Evolutionary conservation across 768 basidiomycete species (phyloP).

Genomic region (Boletus reticulatus): DNA sequence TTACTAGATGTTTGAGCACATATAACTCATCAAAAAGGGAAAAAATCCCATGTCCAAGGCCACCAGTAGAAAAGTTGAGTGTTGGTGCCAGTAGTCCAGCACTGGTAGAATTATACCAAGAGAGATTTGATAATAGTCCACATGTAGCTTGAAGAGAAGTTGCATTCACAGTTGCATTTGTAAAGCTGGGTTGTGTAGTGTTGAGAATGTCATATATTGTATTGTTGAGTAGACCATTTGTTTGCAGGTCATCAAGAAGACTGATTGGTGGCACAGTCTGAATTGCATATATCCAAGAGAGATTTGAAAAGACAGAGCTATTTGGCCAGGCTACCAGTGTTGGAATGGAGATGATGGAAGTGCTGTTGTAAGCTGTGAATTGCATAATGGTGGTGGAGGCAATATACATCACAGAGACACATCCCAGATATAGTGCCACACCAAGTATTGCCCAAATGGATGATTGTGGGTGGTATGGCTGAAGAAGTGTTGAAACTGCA

Average conservation of each 20-base stretch:
- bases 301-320: background rate
- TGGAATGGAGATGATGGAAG: background rate
- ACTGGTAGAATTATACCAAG: background rate
- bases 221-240: constrained; percentile 9
- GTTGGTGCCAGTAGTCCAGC: background rate
- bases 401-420: constrained; percentile 20
- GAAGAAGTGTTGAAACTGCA: constrained; percentile 11
- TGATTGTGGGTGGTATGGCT: constrained; percentile 9
- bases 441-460: constrained; percentile 8
- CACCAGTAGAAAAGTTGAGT: background rate
- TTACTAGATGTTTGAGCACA: background rate
- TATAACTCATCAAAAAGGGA: background rate
- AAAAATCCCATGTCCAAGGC: background rate
- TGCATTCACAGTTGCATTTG: constrained; percentile 11
- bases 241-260: background rate
- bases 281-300: background rate
- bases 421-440: constrained; percentile 15
- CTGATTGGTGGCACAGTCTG: background rate
- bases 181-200: background rate
- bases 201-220: constrained; percentile 12
- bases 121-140: constrained; percentile 7
- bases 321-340: constrained; percentile 9
- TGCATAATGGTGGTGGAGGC: constrained; percentile 22
- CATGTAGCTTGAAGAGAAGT: constrained; percentile 7
- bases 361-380: constrained; percentile 11